Evolutionary conservation across 2,329 filamentous ascomycete species (phyloP).

Genomic region (Plenodomus biglobosus): DNA sequence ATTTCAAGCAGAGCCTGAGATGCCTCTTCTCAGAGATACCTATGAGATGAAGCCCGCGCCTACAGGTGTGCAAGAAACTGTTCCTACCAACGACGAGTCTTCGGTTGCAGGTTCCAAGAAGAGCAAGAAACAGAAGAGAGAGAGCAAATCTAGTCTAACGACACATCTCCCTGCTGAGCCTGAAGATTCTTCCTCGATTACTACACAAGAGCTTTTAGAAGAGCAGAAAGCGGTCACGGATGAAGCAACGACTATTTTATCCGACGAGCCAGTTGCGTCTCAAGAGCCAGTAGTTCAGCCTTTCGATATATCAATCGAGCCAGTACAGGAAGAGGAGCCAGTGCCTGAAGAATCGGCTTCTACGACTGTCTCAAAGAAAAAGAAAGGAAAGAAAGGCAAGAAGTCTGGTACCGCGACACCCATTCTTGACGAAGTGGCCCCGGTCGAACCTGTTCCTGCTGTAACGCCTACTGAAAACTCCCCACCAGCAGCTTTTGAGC

Average conservation of each 20-base stretch:
- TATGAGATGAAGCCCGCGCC: slow-evolving; percentile 1
- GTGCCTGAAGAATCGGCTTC: slow-evolving; percentile 6
- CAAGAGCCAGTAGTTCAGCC: neutral
- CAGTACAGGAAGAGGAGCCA: neutral
- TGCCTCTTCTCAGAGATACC: slow-evolving; percentile 10
- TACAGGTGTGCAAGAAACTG: slow-evolving; percentile 3
- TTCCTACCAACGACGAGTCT: slow-evolving; percentile 5
- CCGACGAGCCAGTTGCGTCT: neutral
- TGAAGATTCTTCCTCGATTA: slow-evolving; percentile 1
- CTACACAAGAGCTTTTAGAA: neutral
- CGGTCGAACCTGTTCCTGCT: slow-evolving; percentile 2
- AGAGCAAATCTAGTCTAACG: slow-evolving; percentile 15
- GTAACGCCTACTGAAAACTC: neutral
- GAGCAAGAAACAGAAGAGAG: slow-evolving; percentile 26
- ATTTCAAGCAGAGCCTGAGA: neutral
- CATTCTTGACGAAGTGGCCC: slow-evolving; percentile 7
- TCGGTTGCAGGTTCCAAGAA: slow-evolving; percentile 8
- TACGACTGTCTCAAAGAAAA: slow-evolving; percentile 19
- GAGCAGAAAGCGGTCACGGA: neutral
- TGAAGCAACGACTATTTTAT: neutral
- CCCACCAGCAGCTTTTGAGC: neutral
- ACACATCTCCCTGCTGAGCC: slow-evolving; percentile 9
- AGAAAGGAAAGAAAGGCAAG: slow-evolving; percentile 33
- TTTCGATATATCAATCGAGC: neutral
- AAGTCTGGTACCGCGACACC: slow-evolving; percentile 18